Percentiles rank a stretch among this genome's conserved stretches.
Conservation (phyloP, 75 land plant species). For the Picea glauca region DNA sequence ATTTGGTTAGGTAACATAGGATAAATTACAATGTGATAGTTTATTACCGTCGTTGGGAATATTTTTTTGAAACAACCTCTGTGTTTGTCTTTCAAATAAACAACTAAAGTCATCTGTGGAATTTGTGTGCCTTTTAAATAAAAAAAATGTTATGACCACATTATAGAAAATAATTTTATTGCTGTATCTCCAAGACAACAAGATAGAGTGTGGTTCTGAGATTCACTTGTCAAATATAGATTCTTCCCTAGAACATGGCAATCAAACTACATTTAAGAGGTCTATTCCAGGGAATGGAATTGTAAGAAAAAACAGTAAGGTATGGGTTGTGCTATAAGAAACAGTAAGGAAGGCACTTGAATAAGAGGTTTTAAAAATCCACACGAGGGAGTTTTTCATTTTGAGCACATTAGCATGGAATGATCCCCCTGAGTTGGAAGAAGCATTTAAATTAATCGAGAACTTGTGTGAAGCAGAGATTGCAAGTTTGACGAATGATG, state of each 20-base stretch:
- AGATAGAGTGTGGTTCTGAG: not conserved
- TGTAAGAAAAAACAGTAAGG: constrained; percentile 33
- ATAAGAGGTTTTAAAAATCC: constrained; percentile 55
- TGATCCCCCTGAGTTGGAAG: constrained; percentile 88
- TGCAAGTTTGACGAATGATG: too few relatives aligned
- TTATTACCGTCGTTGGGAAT: constrained; percentile 68
- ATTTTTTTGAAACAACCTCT: constrained; percentile 43
- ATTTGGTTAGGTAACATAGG: constrained; percentile 81
- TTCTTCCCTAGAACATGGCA: not conserved
- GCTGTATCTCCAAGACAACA: constrained; percentile 10
- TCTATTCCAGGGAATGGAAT: not conserved
- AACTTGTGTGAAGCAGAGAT: constrained; percentile 66
- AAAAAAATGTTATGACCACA: constrained; percentile 58
- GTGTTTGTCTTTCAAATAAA: constrained; percentile 89
- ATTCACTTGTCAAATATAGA: not conserved
- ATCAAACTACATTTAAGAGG: not conserved
- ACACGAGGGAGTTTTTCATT: constrained; percentile 85
- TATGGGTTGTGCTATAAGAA: constrained; percentile 46
- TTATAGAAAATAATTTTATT: constrained; percentile 51
- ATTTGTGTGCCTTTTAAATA: constrained; percentile 68
- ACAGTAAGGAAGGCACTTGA: constrained; percentile 75
- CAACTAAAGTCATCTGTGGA: constrained; percentile 82
- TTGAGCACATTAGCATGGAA: constrained; percentile 82
- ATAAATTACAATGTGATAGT: constrained; percentile 91
- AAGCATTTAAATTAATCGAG: constrained; percentile 79